Evolutionary conservation across 345 rosid species (phyloP), one percentile per base, ranked within the genome.

Genomic region (Aethionema arabicum): DNA sequence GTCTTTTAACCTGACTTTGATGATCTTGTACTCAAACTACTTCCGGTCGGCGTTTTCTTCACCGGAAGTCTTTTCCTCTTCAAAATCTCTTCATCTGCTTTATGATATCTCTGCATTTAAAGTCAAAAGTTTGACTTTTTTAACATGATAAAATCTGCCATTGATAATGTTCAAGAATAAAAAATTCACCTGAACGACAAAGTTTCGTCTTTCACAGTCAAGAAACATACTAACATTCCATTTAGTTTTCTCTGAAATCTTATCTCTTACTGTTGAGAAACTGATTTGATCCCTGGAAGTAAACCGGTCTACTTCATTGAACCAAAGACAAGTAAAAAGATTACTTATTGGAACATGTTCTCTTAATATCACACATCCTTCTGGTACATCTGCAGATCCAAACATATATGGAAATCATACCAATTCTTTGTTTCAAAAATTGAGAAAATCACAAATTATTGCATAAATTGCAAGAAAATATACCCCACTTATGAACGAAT

Each of bases 131-230:
- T 6, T 21, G 27, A 4, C 15, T 31, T 52, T 63, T 2, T 0
- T 4, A 13, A 2, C 10, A 10, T 37, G 40, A 10, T 50, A 50
- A 14, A 62, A 32, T 30, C 32, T 39, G 41, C 4, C 67, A 32
- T 21, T 21, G 11, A 53, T 54, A 48, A 14, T 31, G 29, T 30
- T 42, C 9, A 21, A 47, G 56, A 48, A 13, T 54, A 61, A 61
- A 61, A 37, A 47, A 67, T 21, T 74, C 80, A 91, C 98, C 92
- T 91, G 95, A 68, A 83, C 80, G 3, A 91, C 98, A 57, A 88
- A 91, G 72, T 91, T 86, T 47, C 96, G 86, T 73, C 95, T 80
- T 82, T 91, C 85, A 13, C 96, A 91, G 77, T 88, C 98, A 69
- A 79, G 76, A 55, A 88, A 88, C 98, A 91, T 91, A 45, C 78